Percentiles rank a stretch among this genome's conserved stretches.
phyloP scores from a whole-genome alignment of 352 stramenopile species.

The Aphanomyces stellatus region DNA sequence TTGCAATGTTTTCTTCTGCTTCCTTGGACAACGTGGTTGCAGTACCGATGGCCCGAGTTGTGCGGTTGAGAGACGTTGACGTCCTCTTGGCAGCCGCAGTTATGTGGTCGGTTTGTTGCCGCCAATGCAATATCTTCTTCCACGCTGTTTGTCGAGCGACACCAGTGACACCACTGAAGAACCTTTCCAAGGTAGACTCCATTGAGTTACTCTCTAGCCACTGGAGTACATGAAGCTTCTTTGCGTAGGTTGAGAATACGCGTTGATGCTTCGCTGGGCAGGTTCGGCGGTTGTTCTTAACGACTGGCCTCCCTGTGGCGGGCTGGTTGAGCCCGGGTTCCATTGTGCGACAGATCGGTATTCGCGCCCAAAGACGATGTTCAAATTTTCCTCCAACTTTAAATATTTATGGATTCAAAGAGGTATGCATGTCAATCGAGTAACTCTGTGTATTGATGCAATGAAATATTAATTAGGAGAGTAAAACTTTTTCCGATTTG shows the following conservation, averaged over 20 bases:
- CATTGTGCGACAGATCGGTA: no score
- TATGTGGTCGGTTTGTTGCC: not conserved
- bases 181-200: not conserved
- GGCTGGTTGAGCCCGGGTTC: no score
- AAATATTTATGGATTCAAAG: no score
- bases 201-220: not conserved
- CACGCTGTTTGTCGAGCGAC: not conserved
- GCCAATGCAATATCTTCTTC: not conserved
- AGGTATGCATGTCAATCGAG: no score
- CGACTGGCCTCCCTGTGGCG: not conserved
- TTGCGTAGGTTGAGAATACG: not conserved
- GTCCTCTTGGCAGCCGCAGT: no score
- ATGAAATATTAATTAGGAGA: no score
- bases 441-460: no score
- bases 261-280: not conserved
- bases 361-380: no score
- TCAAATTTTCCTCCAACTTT: no score
- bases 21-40: not conserved
- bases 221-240: not conserved
- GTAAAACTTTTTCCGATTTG: no score
- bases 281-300: not conserved
- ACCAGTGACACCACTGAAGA: not conserved
- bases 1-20: not conserved
- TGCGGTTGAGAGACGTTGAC: not conserved
- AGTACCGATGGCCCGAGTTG: not conserved